Conservation (phyloP, 257 asterid genomes). For the Knoxia roxburghii region DNA sequence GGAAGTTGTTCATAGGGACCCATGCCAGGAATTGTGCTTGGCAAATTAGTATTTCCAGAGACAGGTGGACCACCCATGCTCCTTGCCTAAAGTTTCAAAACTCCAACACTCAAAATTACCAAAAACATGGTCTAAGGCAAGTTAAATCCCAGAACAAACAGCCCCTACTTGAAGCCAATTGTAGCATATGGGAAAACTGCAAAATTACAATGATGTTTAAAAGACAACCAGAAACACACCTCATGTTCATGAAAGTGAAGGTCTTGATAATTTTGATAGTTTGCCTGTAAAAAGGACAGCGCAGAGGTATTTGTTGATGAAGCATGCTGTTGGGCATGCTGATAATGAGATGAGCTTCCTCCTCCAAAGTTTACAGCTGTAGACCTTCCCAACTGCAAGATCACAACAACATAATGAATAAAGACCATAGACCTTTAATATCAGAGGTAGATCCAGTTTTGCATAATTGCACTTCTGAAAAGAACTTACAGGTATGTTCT, state of each 20-base stretch:
- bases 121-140: not conserved
- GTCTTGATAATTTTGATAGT: slow-evolving; percentile 69
- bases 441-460: slow-evolving; percentile 1
- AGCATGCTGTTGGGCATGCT: slow-evolving; percentile 57
- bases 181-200: not conserved
- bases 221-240: slow-evolving; percentile 26
- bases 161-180: not conserved
- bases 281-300: slow-evolving; percentile 50
- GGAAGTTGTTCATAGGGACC: slow-evolving; percentile 37
- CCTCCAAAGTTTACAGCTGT: slow-evolving; percentile 68
- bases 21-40: slow-evolving; percentile 32
- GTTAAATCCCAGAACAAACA: not conserved
- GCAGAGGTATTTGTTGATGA: slow-evolving; percentile 62
- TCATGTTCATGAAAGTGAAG: slow-evolving; percentile 71
- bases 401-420: slow-evolving; percentile 14
- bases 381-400: slow-evolving; percentile 72
- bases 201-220: not conserved
- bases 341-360: slow-evolving; percentile 68
- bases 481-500: slow-evolving; percentile 63
- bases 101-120: not conserved
- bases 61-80: slow-evolving; percentile 28
- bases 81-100: slow-evolving; percentile 18
- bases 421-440: slow-evolving; percentile 1
- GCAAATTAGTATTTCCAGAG: slow-evolving; percentile 25
- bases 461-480: slow-evolving; percentile 3